phyloP scores from a whole-genome alignment of 2,329 filamentous ascomycete species.

The Penicillium rolfsii region DNA sequence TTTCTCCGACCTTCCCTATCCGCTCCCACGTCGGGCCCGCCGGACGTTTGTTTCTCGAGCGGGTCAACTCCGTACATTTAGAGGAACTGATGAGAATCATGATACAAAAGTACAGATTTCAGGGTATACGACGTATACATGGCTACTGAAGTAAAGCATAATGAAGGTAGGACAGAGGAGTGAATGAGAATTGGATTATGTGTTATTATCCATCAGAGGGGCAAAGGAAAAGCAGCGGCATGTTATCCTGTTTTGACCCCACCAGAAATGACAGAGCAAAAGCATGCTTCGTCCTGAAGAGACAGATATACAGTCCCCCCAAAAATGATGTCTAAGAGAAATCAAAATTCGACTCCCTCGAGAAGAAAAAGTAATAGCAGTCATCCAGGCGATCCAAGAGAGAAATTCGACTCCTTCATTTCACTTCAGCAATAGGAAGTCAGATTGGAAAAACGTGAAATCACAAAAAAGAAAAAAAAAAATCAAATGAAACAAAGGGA shows the following conservation, averaged over 20 bases:
- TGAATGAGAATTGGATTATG: background rate
- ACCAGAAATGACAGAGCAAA: conserved; percentile 4
- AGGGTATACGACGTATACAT: background rate
- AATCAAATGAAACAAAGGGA: conserved; percentile 5
- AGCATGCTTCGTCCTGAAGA: background rate
- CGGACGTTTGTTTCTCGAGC: conserved; percentile 5
- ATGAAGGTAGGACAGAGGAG: background rate
- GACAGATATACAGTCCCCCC: background rate
- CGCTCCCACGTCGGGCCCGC: conserved; percentile 2
- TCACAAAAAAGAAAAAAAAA: background rate
- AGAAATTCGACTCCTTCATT: background rate
- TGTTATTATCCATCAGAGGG: conserved; percentile 6
- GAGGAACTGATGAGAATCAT: background rate
- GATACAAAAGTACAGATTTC: background rate
- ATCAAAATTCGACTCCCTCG: background rate
- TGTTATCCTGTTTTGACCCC: background rate
- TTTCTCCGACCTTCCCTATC: background rate
- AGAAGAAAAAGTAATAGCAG: background rate
- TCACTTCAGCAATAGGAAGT: background rate
- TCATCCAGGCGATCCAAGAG: background rate
- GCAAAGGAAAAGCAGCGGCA: background rate
- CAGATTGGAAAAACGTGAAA: conserved; percentile 5
- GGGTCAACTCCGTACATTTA: background rate
- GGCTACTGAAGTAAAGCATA: background rate
- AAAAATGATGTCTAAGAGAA: background rate